phyloP scores from a whole-genome alignment of 139 green algal species.

The Chlorella sp. region DNA sequence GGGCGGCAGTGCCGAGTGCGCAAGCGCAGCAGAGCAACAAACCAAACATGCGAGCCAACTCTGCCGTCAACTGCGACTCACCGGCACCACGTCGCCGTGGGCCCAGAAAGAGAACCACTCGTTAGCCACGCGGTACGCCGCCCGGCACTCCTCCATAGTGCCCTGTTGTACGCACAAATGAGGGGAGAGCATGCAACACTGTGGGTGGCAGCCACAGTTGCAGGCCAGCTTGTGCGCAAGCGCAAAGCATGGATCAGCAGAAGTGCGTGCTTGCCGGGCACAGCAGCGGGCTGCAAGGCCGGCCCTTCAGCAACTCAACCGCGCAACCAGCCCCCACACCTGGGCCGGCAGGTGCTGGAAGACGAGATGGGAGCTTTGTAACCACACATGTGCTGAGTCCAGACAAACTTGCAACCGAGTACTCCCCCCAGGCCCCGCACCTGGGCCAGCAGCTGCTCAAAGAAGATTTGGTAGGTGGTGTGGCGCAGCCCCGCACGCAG shows the following conservation, averaged over 20 bases:
- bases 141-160: conserved; percentile 37
- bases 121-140: conserved; percentile 20
- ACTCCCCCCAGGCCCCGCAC: no score
- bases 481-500: conserved; percentile 45
- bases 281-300: background rate
- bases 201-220: no score
- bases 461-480: conserved; percentile 45
- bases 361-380: no score
- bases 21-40: no score
- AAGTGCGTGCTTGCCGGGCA: no score
- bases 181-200: background rate
- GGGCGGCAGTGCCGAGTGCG: no score
- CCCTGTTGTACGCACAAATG: background rate
- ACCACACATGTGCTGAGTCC: background rate
- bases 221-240: no score
- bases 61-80: no score
- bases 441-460: conserved; percentile 41
- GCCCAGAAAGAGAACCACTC: conserved; percentile 44
- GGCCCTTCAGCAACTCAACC: background rate
- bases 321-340: background rate
- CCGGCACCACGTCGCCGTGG: conserved; percentile 35
- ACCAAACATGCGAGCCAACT: no score
- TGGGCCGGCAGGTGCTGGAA: no score
- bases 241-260: no score
- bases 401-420: no score